A percentile compares a stretch with the other conserved stretches of the same genome.
Conservation (phyloP, 257 asterid species). For the Lantana camara region DNA sequence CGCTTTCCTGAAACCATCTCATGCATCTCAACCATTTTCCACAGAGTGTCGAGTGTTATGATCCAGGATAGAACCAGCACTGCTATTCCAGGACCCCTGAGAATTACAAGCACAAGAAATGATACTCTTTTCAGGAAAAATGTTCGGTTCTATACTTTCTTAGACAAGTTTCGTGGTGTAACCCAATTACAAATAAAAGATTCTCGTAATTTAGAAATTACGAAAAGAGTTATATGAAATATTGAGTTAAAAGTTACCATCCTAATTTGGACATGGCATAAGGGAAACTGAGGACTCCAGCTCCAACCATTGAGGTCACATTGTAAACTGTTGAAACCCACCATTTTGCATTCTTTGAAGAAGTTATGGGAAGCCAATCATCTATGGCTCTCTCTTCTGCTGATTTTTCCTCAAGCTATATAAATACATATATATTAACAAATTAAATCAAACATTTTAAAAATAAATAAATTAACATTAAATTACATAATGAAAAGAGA, state of each 20-base stretch:
- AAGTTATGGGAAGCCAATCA: conserved; percentile 53
- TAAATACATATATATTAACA: too few relatives aligned
- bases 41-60: conserved; percentile 32
- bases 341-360: conserved; percentile 54
- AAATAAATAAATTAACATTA: too few relatives aligned
- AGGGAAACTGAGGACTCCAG: conserved; percentile 57
- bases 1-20: conserved; percentile 37
- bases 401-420: conserved; percentile 29
- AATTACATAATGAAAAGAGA: too few relatives aligned
- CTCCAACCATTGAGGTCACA: conserved; percentile 57
- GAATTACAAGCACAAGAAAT: neutral
- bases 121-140: too few relatives aligned
- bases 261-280: conserved; percentile 52
- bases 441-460: too few relatives aligned
- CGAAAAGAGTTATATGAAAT: neutral
- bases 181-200: too few relatives aligned
- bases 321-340: conserved; percentile 57
- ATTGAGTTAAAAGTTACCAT: conserved; percentile 48
- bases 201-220: too few relatives aligned
- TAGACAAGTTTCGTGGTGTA: too few relatives aligned
- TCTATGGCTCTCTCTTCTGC: conserved; percentile 39
- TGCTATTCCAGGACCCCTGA: conserved; percentile 44
- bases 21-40: conserved; percentile 53
- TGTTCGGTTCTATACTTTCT: too few relatives aligned
- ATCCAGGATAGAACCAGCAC: conserved; percentile 36